Conservation (phyloP, 176 grass and related monocot species). For the Carex myosuroides region DNA sequence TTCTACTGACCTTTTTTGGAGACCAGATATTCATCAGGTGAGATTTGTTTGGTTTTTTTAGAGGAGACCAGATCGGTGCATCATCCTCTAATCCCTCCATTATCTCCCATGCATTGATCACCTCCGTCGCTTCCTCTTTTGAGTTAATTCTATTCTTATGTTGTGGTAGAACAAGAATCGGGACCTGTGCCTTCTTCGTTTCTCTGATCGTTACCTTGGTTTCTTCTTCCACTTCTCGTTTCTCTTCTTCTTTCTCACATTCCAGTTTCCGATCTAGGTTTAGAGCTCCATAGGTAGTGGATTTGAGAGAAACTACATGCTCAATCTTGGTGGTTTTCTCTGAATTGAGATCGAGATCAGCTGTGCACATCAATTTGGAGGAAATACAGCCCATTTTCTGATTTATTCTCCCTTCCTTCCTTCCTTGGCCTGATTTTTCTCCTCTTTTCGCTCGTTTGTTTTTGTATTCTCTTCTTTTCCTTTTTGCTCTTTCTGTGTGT, state of each 20-base stretch:
- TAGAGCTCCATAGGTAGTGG: slow-evolving; percentile 83
- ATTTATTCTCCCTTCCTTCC: neutral
- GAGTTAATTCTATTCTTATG: slow-evolving; percentile 33
- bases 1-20: slow-evolving; percentile 41
- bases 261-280: slow-evolving; percentile 35
- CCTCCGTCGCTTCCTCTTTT: slow-evolving; percentile 48
- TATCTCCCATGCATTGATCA: slow-evolving; percentile 89
- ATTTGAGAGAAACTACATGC: slow-evolving; percentile 92
- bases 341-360: slow-evolving; percentile 27
- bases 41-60: slow-evolving; percentile 47
- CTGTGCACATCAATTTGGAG: slow-evolving; percentile 57
- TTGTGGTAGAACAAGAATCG: slow-evolving; percentile 35
- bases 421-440: neutral
- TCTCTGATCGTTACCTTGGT: slow-evolving; percentile 55
- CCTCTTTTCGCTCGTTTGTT: neutral
- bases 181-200: slow-evolving; percentile 34
- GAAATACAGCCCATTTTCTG: slow-evolving; percentile 86
- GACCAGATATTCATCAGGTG: slow-evolving; percentile 40
- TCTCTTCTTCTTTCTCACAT: slow-evolving; percentile 5
- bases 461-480: neutral
- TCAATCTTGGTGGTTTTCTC: slow-evolving; percentile 33
- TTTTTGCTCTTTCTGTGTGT: slow-evolving; percentile 12
- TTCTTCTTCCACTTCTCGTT: slow-evolving; percentile 18
- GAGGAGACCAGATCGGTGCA: slow-evolving; percentile 35
- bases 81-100: slow-evolving; percentile 81